Evolutionary conservation across 2,329 filamentous ascomycete genomes (phyloP).

Genomic region (Paraphoma sp.): DNA sequence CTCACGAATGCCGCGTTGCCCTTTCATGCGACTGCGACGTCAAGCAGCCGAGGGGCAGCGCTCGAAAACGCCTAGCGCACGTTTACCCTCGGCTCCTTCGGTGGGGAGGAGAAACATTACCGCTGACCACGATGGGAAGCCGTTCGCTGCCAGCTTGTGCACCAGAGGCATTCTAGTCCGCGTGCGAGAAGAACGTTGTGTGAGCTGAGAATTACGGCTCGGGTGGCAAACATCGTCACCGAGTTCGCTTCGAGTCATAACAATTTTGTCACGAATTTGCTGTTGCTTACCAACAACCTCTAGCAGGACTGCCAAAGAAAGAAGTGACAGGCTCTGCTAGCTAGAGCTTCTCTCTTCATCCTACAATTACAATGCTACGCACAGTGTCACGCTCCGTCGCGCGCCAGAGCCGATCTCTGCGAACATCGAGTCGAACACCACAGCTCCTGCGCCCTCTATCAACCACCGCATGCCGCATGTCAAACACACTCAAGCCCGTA

Average conservation of each 20-base stretch:
- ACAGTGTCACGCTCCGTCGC: constrained; percentile 44
- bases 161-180: constrained; percentile 10
- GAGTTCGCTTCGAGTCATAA: constrained; percentile 16
- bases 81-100: constrained; percentile 42
- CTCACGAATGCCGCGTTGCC: constrained; percentile 26
- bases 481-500: constrained; percentile 59
- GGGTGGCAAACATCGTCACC: constrained; percentile 23
- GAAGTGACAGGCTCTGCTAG: constrained; percentile 14
- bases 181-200: constrained; percentile 10
- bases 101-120: constrained; percentile 35
- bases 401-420: constrained; percentile 43
- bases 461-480: constrained; percentile 58
- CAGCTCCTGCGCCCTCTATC: constrained; percentile 49
- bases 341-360: constrained; percentile 6
- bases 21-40: constrained; percentile 35
- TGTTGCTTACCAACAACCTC: constrained; percentile 24
- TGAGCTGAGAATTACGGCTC: constrained; percentile 1
- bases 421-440: constrained; percentile 29
- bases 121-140: constrained; percentile 14
- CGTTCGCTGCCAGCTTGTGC: constrained; percentile 2
- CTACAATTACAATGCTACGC: constrained; percentile 43
- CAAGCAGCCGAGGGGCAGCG: constrained; percentile 40
- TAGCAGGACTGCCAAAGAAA: constrained; percentile 6
- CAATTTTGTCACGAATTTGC: constrained; percentile 19
- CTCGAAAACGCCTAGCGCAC: constrained; percentile 25